Conservation (phyloP, 1,284 basidiomycete genomes). For the Abortiporus biennis region DNA sequence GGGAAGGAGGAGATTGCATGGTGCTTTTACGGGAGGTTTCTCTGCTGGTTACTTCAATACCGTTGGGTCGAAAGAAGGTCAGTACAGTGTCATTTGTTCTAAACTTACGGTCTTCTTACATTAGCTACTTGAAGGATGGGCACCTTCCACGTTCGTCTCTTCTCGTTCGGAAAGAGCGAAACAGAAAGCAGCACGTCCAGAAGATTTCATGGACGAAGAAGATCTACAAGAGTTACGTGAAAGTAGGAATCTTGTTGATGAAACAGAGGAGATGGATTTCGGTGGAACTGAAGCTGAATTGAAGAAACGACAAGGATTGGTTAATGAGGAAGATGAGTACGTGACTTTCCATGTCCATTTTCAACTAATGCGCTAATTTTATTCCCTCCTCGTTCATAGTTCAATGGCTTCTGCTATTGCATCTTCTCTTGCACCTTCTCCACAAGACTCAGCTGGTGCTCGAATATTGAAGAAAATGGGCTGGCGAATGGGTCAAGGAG, state of each 20-base stretch:
- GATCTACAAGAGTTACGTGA: slow-evolving; percentile 82
- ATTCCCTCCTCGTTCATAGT: slow-evolving; percentile 30
- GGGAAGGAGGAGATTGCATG: slow-evolving; percentile 87
- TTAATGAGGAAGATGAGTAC: slow-evolving; percentile 46
- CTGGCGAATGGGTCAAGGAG: slow-evolving; percentile 89
- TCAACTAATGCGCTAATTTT: neutral
- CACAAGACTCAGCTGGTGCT: slow-evolving; percentile 71
- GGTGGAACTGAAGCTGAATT: slow-evolving; percentile 51
- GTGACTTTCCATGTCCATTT: too few species aligned
- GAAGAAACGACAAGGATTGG: slow-evolving; percentile 18
- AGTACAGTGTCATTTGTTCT: slow-evolving; percentile 16
- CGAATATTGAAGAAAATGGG: slow-evolving; percentile 91
- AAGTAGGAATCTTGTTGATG: slow-evolving; percentile 67
- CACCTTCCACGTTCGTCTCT: slow-evolving; percentile 87
- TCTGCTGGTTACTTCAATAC: slow-evolving; percentile 97
- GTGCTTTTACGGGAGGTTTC: slow-evolving; percentile 97
- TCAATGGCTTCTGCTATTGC: slow-evolving; percentile 57
- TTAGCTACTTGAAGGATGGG: slow-evolving; percentile 69
- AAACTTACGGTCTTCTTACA: neutral
- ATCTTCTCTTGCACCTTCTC: slow-evolving; percentile 51
- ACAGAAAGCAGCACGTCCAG: slow-evolving; percentile 53
- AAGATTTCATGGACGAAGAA: slow-evolving; percentile 99
- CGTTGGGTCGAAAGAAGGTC: slow-evolving; percentile 93
- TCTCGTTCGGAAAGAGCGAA: slow-evolving; percentile 74
- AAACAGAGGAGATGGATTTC: slow-evolving; percentile 70